These are phyloP conservation scores for Serendipita indica DNA, from an alignment of 768 basidiomycete genomes.

Conservation along the genomic window DNA sequence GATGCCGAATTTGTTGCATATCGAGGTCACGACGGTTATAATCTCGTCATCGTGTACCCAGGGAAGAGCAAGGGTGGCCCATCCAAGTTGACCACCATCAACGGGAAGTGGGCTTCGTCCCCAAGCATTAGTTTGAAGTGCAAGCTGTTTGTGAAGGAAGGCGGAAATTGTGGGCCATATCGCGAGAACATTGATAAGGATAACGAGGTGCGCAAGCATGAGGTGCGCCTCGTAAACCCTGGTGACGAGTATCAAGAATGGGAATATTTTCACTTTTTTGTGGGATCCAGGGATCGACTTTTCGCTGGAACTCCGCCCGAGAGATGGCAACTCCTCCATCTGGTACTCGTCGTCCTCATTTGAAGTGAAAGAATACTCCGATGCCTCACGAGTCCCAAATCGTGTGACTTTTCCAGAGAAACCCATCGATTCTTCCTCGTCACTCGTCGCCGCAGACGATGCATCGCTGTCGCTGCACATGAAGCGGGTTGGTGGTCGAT, in stretches of 20 bases:
- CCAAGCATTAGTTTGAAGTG: neutral
- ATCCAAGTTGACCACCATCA: neutral
- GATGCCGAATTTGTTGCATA: neutral
- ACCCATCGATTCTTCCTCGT: too few relatives aligned
- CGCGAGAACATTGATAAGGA: constrained; percentile 10
- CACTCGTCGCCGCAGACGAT: too few relatives aligned
- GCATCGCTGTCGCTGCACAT: too few relatives aligned
- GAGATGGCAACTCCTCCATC: too few relatives aligned
- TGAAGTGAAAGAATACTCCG: too few relatives aligned
- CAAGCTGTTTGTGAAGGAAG: neutral
- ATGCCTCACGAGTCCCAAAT: too few relatives aligned
- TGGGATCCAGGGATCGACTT: constrained; percentile 1
- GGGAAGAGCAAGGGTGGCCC: neutral
- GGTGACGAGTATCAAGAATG: constrained; percentile 8
- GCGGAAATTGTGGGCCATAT: neutral
- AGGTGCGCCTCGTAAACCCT: constrained; percentile 20
- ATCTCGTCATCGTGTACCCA: neutral
- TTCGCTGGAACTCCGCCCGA: too few relatives aligned
- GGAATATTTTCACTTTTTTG: neutral
- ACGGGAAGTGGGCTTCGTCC: neutral
- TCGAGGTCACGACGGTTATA: neutral
- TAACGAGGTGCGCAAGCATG: constrained; percentile 18
- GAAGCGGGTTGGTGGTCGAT: too few relatives aligned
- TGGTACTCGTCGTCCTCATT: too few relatives aligned
- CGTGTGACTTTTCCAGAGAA: too few relatives aligned